phyloP scores from a whole-genome alignment of 352 stramenopile species.

The Pythium phragmitis region DNA sequence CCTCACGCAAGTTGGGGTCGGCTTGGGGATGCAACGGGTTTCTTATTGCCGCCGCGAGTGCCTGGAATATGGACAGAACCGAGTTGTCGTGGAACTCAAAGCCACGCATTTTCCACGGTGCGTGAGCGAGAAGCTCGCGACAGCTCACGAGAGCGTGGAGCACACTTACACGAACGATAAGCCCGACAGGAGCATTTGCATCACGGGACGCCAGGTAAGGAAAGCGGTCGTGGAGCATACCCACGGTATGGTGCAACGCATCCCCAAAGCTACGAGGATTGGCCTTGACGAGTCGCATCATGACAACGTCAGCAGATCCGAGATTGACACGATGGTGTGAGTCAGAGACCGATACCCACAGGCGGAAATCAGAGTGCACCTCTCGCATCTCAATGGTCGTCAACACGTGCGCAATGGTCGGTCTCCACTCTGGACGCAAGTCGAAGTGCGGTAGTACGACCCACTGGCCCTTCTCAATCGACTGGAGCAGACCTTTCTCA shows the following conservation, averaged over 20 bases:
- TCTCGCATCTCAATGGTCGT: conserved; percentile 29
- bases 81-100: conserved; percentile 5
- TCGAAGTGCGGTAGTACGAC: conserved; percentile 48
- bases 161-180: conserved; percentile 22
- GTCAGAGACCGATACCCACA: conserved; percentile 45
- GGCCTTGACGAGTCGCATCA: conserved; percentile 5
- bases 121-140: neutral
- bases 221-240: conserved; percentile 17
- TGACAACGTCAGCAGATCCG: neutral
- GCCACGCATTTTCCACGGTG: conserved; percentile 1
- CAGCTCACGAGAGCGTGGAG: conserved; percentile 20
- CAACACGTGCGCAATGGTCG: conserved; percentile 33
- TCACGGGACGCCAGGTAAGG: conserved; percentile 1
- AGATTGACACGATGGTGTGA: conserved; percentile 5
- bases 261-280: conserved; percentile 1
- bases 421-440: conserved; percentile 17
- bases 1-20: neutral
- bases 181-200: neutral
- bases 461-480: conserved; percentile 58
- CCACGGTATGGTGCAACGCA: neutral
- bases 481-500: conserved; percentile 31
- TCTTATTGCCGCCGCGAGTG: neutral
- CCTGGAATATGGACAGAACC: neutral
- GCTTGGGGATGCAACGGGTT: neutral
- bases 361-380: conserved; percentile 56